Evolutionary conservation across 177 flowering plant species (phyloP), one percentile per base, ranked within the genome.

Genomic region (Vitis hybrid): DNA sequence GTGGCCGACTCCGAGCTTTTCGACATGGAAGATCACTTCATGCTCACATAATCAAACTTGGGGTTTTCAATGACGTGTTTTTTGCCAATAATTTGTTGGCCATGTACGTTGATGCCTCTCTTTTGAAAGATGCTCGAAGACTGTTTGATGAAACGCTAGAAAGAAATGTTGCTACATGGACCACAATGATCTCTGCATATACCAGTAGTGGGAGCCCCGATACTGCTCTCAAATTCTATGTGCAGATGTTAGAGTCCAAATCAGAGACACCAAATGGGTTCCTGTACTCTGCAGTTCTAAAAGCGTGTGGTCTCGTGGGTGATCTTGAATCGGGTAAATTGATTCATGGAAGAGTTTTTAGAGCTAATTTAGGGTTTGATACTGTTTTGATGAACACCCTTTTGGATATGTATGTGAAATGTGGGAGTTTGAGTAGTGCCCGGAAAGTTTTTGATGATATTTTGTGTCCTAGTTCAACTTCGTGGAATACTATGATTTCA

Each of bases 371-470:
- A 23, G 74, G 60, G 60, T 26, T 11, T 50, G 80, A 77, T 52
- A 64, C 64, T 56, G 70, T 77, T 65, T 72, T 80, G 68, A 72
- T 74, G 78, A 80, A 77, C 64, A 17, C 80, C 66, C 78, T 80
- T 69, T 65, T 77, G 69, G 78, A 80, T 52, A 77, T 80, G 80
- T 77, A 77, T 59, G 72, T 74, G 14, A 80, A 74, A 60, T 71
- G 78, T 63, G 80, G 80, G 55, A 71, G 74, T 49, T 68, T 80
- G 63, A 62, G 62, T 40, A 74, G 69, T 63, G 83, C 83, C 3
- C 34, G 45, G 63, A 61, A 60, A 11, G 69, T 72, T 56, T 80
- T 80, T 52, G 68, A 65, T 52, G 60, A 69, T 15, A 60, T 74
- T 52, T 18, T 13, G 17, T 4, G 45, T 18, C 48, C 51, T 21